A percentile compares a stretch with the other conserved stretches of the same genome.
Evolutionary conservation across 345 rosid genomes (phyloP).

Genomic region (Pistacia vera): DNA sequence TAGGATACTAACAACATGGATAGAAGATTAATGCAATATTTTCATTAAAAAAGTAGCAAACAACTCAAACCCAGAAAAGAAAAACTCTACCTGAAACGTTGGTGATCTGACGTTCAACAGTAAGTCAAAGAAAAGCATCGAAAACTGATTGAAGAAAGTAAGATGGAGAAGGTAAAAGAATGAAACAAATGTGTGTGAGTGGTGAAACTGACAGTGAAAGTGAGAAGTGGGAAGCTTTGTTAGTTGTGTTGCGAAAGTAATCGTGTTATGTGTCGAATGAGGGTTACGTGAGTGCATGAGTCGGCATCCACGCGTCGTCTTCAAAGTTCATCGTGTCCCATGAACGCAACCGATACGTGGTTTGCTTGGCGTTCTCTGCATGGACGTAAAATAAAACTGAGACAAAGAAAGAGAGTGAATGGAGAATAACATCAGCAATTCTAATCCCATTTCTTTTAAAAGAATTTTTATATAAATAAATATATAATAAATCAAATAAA

Average conservation of each 20-base stretch:
- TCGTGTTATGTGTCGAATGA: not conserved
- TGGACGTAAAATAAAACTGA: not conserved
- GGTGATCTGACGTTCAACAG: not conserved
- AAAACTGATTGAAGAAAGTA: not conserved
- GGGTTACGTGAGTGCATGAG: not conserved
- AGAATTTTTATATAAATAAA: too few species aligned
- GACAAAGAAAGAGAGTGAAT: too few species aligned
- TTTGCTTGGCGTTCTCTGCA: not conserved
- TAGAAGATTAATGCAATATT: not conserved
- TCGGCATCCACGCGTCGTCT: not conserved
- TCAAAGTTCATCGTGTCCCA: not conserved
- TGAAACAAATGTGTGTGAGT: not conserved
- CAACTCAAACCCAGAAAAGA: not conserved
- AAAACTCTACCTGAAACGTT: not conserved
- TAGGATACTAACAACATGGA: too few species aligned
- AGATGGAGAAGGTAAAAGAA: not conserved
- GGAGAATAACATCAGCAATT: too few species aligned
- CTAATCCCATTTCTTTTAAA: too few species aligned
- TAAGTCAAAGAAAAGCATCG: not conserved
- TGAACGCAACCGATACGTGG: not conserved
- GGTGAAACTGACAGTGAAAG: not conserved
- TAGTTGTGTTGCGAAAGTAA: not conserved
- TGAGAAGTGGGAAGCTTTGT: not conserved
- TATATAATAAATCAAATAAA: too few species aligned
- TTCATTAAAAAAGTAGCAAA: not conserved